These are phyloP conservation scores for Botrytis tulipae DNA, from an alignment of 2,329 filamentous ascomycete species.

Conservation along the genomic window DNA sequence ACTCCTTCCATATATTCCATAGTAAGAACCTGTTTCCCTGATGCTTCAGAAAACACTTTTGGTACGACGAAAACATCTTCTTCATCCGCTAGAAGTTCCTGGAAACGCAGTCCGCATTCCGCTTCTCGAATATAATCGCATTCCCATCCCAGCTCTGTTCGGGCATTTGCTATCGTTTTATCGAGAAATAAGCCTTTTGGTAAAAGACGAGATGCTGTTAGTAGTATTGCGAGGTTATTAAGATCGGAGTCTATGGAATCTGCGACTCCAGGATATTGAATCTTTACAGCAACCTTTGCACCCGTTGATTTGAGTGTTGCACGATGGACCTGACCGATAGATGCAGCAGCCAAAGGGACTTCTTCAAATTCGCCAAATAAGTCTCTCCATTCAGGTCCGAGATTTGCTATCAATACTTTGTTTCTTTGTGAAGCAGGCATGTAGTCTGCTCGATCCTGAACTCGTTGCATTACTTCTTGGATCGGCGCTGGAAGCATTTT, in stretches of 20 bases:
- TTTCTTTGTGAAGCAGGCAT: constrained; percentile 95
- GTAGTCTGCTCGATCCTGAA: constrained; percentile 95
- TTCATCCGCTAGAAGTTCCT: constrained; percentile 72
- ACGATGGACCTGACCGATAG: constrained; percentile 93
- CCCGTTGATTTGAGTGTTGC: constrained; percentile 75
- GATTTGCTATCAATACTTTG: constrained; percentile 72
- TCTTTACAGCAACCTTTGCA: constrained; percentile 83
- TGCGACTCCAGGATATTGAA: constrained; percentile 95
- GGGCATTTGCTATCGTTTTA: constrained; percentile 95
- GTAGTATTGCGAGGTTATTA: constrained; percentile 85
- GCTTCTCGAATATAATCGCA: constrained; percentile 94
- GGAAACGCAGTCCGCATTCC: constrained; percentile 73
- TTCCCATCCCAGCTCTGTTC: constrained; percentile 91
- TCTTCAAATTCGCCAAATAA: constrained; percentile 85
- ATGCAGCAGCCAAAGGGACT: constrained; percentile 88
- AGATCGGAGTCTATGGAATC: constrained; percentile 96
- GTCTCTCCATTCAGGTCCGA: constrained; percentile 81
- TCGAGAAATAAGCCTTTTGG: constrained; percentile 92
- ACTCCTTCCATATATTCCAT: constrained; percentile 88
- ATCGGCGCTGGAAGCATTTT: constrained; percentile 90
- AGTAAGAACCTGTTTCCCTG: constrained; percentile 81
- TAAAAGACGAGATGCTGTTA: constrained; percentile 85
- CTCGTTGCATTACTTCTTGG: constrained; percentile 85
- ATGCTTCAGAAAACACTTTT: constrained; percentile 72
- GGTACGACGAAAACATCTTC: constrained; percentile 76